Evolutionary conservation across 768 basidiomycete species (phyloP).

Genomic region (Boletus rubroflammeus): DNA sequence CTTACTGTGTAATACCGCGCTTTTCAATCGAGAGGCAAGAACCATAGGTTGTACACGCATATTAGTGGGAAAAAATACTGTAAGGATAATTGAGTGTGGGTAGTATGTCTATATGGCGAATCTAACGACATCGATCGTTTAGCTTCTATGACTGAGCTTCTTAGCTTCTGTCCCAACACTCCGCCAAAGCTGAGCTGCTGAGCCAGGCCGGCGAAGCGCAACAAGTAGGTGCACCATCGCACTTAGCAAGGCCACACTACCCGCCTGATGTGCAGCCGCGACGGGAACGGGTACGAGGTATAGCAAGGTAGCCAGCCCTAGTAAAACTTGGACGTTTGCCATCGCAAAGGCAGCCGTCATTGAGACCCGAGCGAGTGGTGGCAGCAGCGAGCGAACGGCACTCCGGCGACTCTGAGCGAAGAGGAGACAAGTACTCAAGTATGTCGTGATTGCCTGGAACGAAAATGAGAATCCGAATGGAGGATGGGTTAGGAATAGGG

Average conservation of each 20-base stretch:
- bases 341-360: conserved; percentile 65
- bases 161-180: conserved; percentile 27
- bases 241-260: conserved; percentile 84
- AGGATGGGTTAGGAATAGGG: not conserved
- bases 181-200: conserved; percentile 62
- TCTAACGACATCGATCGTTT: conserved; percentile 6
- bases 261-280: conserved; percentile 93
- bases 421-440: conserved; percentile 60
- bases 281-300: conserved; percentile 92
- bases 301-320: conserved; percentile 77
- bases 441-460: conserved; percentile 79
- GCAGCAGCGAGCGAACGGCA: conserved; percentile 46
- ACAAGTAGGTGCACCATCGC: conserved; percentile 76
- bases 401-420: conserved; percentile 56
- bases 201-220: conserved; percentile 65
- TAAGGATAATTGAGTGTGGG: conserved; percentile 27
- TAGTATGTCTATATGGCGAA: conserved; percentile 10
- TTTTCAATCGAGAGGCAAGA: conserved; percentile 2
- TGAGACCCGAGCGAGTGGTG: conserved; percentile 55
- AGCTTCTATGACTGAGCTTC: conserved; percentile 6
- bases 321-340: conserved; percentile 77
- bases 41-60: not conserved
- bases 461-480: not conserved
- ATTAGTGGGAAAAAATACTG: not conserved
- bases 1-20: conserved; percentile 6